phyloP scores from a whole-genome alignment of 78 protist genomes.

The Tieghemostelium lacteum region DNA sequence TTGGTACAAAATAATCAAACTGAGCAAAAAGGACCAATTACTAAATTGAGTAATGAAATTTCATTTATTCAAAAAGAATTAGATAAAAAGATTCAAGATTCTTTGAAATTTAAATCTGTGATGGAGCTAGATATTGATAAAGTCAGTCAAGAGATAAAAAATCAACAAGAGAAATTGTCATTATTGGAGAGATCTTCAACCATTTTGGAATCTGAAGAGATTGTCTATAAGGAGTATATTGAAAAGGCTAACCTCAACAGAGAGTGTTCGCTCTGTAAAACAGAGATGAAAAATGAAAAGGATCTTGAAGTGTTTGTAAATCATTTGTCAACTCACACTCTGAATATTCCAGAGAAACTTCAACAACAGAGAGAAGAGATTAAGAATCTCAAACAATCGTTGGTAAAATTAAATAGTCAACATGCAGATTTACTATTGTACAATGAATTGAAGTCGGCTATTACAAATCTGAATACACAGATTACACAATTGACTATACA shows the following conservation, averaged over 20 bases:
- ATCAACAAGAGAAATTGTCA: too few species aligned
- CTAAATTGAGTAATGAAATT: too few species aligned
- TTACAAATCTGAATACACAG: neutral
- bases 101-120: too few species aligned
- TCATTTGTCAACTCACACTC: slow-evolving; percentile 17
- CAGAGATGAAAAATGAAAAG: slow-evolving; percentile 11
- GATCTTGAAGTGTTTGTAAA: slow-evolving; percentile 35
- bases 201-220: slow-evolving; percentile 54
- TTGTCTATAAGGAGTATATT: slow-evolving; percentile 65
- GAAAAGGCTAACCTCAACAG: slow-evolving; percentile 33
- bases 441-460: neutral
- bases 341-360: slow-evolving; percentile 43
- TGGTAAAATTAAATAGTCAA: neutral
- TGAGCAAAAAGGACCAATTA: too few species aligned
- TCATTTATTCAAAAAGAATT: too few species aligned
- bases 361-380: neutral
- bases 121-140: too few species aligned
- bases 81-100: too few species aligned
- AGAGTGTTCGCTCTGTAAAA: slow-evolving; percentile 68
- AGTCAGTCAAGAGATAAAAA: too few species aligned
- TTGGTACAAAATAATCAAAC: too few species aligned
- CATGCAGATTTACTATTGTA: neutral
- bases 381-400: neutral
- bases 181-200: slow-evolving; percentile 33
- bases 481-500: neutral